These are phyloP conservation scores for Lophiotrema nucula DNA, from an alignment of 495 filamentous ascomycete genomes.

Conservation along the genomic window DNA sequence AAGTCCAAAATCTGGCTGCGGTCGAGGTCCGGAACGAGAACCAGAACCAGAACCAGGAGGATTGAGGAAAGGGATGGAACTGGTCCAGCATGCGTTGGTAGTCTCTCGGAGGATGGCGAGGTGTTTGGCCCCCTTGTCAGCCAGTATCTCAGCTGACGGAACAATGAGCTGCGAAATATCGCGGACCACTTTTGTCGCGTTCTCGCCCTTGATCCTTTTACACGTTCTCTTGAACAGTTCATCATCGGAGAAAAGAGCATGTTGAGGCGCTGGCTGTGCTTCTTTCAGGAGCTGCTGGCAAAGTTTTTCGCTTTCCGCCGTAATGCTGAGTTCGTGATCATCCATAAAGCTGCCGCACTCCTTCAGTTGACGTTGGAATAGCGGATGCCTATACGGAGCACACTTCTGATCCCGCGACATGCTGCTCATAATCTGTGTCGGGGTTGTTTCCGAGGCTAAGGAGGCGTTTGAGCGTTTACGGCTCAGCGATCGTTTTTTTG, in stretches of 20 bases:
- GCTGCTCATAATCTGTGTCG: background rate
- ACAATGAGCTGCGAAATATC: slow-evolving; percentile 18
- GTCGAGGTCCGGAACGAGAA: slow-evolving; percentile 26
- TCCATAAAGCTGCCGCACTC: slow-evolving; percentile 3
- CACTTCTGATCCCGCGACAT: background rate
- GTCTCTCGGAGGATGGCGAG: slow-evolving; percentile 21
- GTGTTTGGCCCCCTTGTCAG: slow-evolving; percentile 14
- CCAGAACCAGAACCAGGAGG: background rate
- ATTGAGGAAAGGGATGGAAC: slow-evolving; percentile 19
- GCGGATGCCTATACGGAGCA: background rate
- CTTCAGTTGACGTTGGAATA: background rate
- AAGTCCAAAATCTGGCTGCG: slow-evolving; percentile 33
- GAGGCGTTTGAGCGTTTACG: slow-evolving; percentile 9
- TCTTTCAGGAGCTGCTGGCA: background rate
- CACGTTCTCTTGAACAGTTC: slow-evolving; percentile 17
- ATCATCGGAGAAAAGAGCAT: slow-evolving; percentile 5
- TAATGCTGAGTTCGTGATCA: background rate
- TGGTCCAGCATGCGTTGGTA: slow-evolving; percentile 20
- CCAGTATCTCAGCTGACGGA: slow-evolving; percentile 21
- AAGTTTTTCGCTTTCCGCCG: background rate
- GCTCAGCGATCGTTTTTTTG: slow-evolving; percentile 4
- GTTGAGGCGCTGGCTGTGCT: background rate
- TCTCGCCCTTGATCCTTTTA: slow-evolving; percentile 17
- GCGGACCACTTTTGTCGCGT: slow-evolving; percentile 23
- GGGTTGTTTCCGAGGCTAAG: background rate